Base-by-base conservation (phyloP, 2,329 filamentous ascomycete genomes). In the Cladophialophora bantiana region DNA sequence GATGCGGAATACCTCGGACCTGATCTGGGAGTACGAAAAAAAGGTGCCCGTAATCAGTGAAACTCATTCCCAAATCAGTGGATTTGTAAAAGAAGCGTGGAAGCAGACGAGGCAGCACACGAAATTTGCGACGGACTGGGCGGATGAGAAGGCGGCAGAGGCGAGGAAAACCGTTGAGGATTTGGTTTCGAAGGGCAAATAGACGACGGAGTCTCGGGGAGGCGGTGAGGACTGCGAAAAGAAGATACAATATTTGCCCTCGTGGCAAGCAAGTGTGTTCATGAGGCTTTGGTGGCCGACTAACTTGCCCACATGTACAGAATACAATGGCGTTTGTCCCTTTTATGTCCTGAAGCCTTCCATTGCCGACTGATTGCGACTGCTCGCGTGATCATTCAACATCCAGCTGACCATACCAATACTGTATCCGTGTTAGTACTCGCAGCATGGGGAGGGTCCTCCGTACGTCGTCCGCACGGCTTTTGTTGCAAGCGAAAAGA, bases 11-110 rank as follows among this genome's bases (percentile, higher is more conserved):
- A 88, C 96, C 34, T 89, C 90, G 52, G 89, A 94, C 76, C 83
- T 98, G 76, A 82, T 90, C 54, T 99, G 95, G 95, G 89, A 88
- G 77, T 99, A 95, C 78, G 95, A 99, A 88, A 87, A 96, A 85
- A 88, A 86, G 75, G 91, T 94, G 77, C 95, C 95, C 4, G 90
- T 86, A 18, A 78, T 99, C 62, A 90, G 93, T 18, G 89, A 97
- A 73, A 87, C 91, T 65, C 95, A 99, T 81, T 74, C 94, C 68
- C 83, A 85, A 75, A 83, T 91, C 60, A 88, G 90, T 68, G 88
- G 92, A 74, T 84, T 88, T 54, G 83, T 94, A 68, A 83, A 87
- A 77, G 85, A 89, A 76, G 89, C 90, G 65, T 88, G 89, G 82
- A 83, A 40, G 40, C 64, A 69, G 52, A 63, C 69, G 26, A 65